phyloP scores from a whole-genome alignment of 1,139 yeast species.

The Yamadazyma atlantica region DNA sequence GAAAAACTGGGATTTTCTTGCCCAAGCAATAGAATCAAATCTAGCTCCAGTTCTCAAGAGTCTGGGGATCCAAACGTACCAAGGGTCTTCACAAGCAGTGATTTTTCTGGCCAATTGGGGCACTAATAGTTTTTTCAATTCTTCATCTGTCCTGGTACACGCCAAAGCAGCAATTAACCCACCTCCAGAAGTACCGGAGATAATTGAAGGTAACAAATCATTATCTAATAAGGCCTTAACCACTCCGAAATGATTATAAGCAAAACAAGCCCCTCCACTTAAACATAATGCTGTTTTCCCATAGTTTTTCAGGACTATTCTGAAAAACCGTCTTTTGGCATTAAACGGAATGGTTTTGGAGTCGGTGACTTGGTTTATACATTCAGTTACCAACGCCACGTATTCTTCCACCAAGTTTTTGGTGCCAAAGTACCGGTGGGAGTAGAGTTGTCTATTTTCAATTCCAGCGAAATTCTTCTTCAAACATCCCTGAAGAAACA shows the following conservation, averaged over 20 bases:
- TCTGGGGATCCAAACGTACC: slow-evolving; percentile 60
- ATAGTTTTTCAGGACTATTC: slow-evolving; percentile 59
- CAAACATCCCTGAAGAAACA: slow-evolving; percentile 64
- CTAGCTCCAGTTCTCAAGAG: slow-evolving; percentile 79
- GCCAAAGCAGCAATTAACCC: slow-evolving; percentile 77
- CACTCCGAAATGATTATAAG: slow-evolving; percentile 77
- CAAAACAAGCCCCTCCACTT: slow-evolving; percentile 80
- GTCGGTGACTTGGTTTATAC: slow-evolving; percentile 46
- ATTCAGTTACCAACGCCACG: slow-evolving; percentile 49
- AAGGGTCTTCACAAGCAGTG: slow-evolving; percentile 70
- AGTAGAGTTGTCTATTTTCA: slow-evolving; percentile 68
- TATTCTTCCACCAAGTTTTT: slow-evolving; percentile 59
- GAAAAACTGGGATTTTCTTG: slow-evolving; percentile 65
- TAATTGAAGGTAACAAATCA: slow-evolving; percentile 63
- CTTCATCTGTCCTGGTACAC: slow-evolving; percentile 70
- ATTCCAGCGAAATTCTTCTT: slow-evolving; percentile 78
- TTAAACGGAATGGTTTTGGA: slow-evolving; percentile 36
- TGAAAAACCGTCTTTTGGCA: slow-evolving; percentile 55
- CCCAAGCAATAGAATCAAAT: slow-evolving; percentile 76
- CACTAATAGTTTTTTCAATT: slow-evolving; percentile 52
- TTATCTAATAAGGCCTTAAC: slow-evolving; percentile 69
- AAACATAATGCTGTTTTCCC: slow-evolving; percentile 74
- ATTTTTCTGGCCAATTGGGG: slow-evolving; percentile 67
- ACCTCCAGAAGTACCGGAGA: slow-evolving; percentile 83
- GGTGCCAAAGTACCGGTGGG: slow-evolving; percentile 77